Evolutionary conservation across 805 yeast species (phyloP).

Genomic region (Allodekkera sacchari): DNA sequence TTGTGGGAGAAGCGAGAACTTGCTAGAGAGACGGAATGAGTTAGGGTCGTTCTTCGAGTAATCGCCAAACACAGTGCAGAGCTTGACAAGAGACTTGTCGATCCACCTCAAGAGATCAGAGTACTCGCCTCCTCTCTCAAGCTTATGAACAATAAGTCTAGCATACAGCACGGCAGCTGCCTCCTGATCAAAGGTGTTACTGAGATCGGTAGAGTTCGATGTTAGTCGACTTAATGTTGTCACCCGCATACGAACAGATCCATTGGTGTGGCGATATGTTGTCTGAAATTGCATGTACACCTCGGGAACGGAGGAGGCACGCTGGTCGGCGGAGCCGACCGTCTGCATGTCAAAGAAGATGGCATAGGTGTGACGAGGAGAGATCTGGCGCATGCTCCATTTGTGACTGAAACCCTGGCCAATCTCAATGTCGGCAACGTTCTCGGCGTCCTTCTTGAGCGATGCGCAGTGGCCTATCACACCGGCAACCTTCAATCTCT

Average conservation of each 20-base stretch:
- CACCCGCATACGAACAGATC: constrained; percentile 80
- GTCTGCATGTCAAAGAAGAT: constrained; percentile 77
- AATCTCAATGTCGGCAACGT: constrained; percentile 85
- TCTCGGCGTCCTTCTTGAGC: constrained; percentile 53
- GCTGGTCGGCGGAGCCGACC: constrained; percentile 37
- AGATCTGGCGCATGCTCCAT: constrained; percentile 76
- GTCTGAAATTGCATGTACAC: constrained; percentile 69
- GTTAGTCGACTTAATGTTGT: constrained; percentile 67
- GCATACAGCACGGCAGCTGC: constrained; percentile 95
- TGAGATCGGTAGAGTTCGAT: constrained; percentile 40
- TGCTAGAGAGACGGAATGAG: constrained; percentile 76
- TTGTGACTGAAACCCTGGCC: constrained; percentile 91
- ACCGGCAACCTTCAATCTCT: constrained; percentile 84
- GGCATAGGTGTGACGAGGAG: constrained; percentile 86
- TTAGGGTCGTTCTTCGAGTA: constrained; percentile 78
- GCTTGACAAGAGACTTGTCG: constrained; percentile 80
- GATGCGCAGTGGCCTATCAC: constrained; percentile 90
- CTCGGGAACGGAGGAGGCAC: constrained; percentile 26
- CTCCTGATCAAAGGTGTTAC: constrained; percentile 87
- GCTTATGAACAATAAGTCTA: constrained; percentile 79
- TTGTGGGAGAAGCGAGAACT: constrained; percentile 87
- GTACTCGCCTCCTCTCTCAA: constrained; percentile 64
- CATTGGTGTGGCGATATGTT: constrained; percentile 91
- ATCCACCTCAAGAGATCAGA: constrained; percentile 93
- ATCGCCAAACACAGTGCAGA: constrained; percentile 91